Evolutionary conservation across 108 stramenopile species (phyloP).

Genomic region (Nitzschia sp.): DNA sequence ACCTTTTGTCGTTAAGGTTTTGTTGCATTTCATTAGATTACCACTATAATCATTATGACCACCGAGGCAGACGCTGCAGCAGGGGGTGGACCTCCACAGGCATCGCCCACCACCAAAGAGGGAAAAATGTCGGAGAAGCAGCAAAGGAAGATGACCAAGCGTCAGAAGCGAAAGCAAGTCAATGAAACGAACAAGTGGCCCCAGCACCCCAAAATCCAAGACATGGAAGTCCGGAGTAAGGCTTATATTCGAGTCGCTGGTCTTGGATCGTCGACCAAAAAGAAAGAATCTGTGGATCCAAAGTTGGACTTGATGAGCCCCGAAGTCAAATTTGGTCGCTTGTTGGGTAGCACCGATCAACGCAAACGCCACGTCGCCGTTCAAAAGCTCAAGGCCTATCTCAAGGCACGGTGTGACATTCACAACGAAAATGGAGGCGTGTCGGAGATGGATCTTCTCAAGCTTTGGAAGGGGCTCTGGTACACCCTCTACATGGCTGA

Average conservation of each 20-base stretch:
- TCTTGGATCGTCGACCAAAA: constrained; percentile 37
- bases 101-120: neutral
- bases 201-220: constrained; percentile 83
- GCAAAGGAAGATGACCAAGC: constrained; percentile 49
- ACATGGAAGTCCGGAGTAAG: constrained; percentile 61
- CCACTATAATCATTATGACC: constrained; percentile 3
- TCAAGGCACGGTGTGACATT: constrained; percentile 61
- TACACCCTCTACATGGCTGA: constrained; percentile 92
- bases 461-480: constrained; percentile 94
- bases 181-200: constrained; percentile 84
- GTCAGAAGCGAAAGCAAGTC: constrained; percentile 63
- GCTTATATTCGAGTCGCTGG: constrained; percentile 79
- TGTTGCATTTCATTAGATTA: too few species aligned
- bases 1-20: too few species aligned
- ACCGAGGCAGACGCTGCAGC: constrained; percentile 18
- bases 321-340: constrained; percentile 74
- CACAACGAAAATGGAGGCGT: constrained; percentile 55
- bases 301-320: constrained; percentile 70
- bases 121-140: neutral
- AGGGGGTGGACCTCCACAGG: neutral
- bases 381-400: constrained; percentile 59
- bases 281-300: constrained; percentile 42
- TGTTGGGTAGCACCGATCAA: constrained; percentile 76
- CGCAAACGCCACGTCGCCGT: constrained; percentile 74
- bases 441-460: constrained; percentile 85